phyloP scores from a whole-genome alignment of 2,329 filamentous ascomycete species.

The Clarireedia monteithiana region DNA sequence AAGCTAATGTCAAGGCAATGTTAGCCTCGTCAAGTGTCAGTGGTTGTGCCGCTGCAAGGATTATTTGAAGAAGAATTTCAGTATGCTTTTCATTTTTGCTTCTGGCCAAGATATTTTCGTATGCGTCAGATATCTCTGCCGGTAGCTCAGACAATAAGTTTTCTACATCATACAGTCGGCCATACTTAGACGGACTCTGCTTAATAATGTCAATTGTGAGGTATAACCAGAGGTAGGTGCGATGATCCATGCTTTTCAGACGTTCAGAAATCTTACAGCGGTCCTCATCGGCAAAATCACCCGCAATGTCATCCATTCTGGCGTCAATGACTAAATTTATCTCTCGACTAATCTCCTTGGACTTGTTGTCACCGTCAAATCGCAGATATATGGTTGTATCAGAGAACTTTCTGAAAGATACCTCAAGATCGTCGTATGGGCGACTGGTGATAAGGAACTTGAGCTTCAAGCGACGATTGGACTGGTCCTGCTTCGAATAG shows the following conservation, averaged over 20 bases:
- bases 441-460: slow-evolving; percentile 2
- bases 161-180: too few relatives aligned
- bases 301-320: neutral
- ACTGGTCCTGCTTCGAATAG: too few relatives aligned
- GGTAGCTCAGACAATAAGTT: too few relatives aligned
- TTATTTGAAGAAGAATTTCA: too few relatives aligned
- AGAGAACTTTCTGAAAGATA: neutral
- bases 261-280: neutral
- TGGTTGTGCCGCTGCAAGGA: too few relatives aligned
- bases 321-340: slow-evolving; percentile 9
- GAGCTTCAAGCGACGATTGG: neutral
- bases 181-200: too few relatives aligned
- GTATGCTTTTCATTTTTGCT: too few relatives aligned
- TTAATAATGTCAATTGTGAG: slow-evolving; percentile 3
- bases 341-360: neutral
- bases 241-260: neutral
- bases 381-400: neutral
- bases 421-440: slow-evolving; percentile 4
- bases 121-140: too few relatives aligned
- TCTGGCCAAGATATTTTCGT: too few relatives aligned
- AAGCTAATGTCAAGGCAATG: too few relatives aligned
- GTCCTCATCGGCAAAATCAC: neutral
- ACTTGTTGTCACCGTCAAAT: slow-evolving; percentile 2
- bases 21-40: too few relatives aligned
- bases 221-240: slow-evolving; percentile 10